phyloP scores from a whole-genome alignment of 257 asterid species.

The Ophiorrhiza pumila region DNA sequence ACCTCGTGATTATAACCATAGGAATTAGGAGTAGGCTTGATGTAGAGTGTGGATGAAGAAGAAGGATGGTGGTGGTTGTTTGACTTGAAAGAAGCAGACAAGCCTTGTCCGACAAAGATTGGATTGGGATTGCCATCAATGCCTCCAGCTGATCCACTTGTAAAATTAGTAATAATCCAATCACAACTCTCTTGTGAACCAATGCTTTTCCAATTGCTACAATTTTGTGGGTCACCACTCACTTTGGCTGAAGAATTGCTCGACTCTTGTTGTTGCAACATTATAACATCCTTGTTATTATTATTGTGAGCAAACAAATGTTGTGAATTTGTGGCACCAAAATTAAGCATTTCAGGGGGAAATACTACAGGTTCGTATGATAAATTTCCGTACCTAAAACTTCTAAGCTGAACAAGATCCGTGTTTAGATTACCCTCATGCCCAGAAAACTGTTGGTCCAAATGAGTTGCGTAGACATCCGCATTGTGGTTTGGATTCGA shows the following conservation, averaged over 20 bases:
- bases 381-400: constrained; percentile 24
- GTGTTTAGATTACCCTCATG: constrained; percentile 15
- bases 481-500: constrained; percentile 16
- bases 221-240: constrained; percentile 24
- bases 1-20: constrained; percentile 27
- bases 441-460: constrained; percentile 22
- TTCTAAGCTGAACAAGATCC: constrained; percentile 28
- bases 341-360: constrained; percentile 37
- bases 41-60: constrained; percentile 20
- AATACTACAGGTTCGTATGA: constrained; percentile 31
- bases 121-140: constrained; percentile 22
- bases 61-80: constrained; percentile 18
- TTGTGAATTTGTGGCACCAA: constrained; percentile 19
- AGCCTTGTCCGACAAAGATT: constrained; percentile 33
- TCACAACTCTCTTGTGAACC: constrained; percentile 18
- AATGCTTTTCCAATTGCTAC: constrained; percentile 26
- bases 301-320: constrained; percentile 9
- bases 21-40: constrained; percentile 30
- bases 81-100: constrained; percentile 24
- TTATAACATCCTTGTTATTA: constrained; percentile 10
- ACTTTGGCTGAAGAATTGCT: constrained; percentile 10
- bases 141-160: constrained; percentile 18
- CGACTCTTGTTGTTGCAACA: constrained; percentile 27
- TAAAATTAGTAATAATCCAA: constrained; percentile 18
- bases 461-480: constrained; percentile 22